phyloP scores from a whole-genome alignment of 164 flowering plant species.

The Magnolia kwangsiensis region DNA sequence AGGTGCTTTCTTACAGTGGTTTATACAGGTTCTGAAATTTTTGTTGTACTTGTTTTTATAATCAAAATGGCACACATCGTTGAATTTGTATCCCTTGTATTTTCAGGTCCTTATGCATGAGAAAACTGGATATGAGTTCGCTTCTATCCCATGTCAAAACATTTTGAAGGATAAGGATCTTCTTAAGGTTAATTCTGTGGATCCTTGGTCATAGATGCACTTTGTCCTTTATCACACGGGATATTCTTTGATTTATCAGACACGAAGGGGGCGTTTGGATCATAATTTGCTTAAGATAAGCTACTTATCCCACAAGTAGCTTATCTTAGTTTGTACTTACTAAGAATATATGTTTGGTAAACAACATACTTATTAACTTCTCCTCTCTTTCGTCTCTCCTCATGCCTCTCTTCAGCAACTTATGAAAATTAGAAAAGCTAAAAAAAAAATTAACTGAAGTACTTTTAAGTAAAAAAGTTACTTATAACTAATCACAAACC shows the following conservation, averaged over 20 bases:
- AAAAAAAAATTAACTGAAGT: no score
- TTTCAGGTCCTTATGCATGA: conserved; percentile 19
- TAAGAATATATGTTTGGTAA: no score
- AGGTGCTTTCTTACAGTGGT: conserved; percentile 30
- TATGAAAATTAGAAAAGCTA: no score
- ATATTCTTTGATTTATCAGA: neutral
- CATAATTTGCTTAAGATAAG: no score
- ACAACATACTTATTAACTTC: no score
- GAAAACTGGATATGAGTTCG: conserved; percentile 13
- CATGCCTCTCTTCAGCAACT: no score
- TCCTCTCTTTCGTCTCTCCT: no score
- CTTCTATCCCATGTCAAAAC: conserved; percentile 17
- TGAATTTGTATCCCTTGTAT: neutral
- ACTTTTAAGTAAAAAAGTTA: no score
- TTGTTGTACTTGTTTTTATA: neutral
- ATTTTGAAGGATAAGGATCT: conserved; percentile 24
- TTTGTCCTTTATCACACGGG: neutral
- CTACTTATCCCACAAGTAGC: no score
- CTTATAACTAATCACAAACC: no score
- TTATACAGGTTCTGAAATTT: conserved; percentile 24
- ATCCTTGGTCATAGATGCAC: neutral
- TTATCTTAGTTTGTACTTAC: no score
- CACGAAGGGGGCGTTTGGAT: neutral
- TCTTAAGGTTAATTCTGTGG: conserved; percentile 13
- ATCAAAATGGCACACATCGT: neutral